A percentile compares a stretch with the other conserved stretches of the same genome.
Conservation (phyloP, 768 basidiomycete species). For the Mycena indigotica region DNA sequence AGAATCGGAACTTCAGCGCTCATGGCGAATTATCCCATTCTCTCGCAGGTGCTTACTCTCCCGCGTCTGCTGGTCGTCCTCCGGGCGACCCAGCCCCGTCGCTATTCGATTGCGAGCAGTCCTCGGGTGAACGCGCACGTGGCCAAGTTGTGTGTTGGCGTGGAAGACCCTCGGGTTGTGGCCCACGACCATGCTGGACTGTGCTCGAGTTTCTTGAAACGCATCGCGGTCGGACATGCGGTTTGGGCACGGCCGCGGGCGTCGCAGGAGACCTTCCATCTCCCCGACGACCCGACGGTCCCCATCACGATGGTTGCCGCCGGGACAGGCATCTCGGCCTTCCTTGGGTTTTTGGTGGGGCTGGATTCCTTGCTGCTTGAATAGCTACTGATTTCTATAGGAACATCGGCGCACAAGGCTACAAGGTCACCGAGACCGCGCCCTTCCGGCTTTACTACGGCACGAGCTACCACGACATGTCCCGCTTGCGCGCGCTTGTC, state of each 20-base stretch:
- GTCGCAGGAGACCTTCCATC: conserved; percentile 16
- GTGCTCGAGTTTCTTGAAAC: conserved; percentile 15
- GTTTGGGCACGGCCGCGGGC: conserved; percentile 11
- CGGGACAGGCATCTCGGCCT: conserved; percentile 12
- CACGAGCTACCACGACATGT: conserved; percentile 16
- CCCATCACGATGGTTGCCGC: conserved; percentile 18
- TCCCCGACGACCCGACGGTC: conserved; percentile 10
- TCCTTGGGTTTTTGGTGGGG: conserved; percentile 19
- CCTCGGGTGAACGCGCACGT: conserved; percentile 7
- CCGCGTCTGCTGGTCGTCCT: conserved; percentile 9
- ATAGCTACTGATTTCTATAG: background rate
- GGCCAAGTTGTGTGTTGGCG: conserved; percentile 14
- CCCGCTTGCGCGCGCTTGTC: conserved; percentile 8
- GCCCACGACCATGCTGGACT: conserved; percentile 6
- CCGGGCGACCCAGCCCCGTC: conserved; percentile 16
- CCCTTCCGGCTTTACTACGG: conserved; percentile 18
- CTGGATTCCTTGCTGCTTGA: no score
- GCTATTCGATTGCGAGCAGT: conserved; percentile 18
- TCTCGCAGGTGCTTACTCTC: conserved; percentile 10
- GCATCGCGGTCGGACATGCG: conserved; percentile 4
- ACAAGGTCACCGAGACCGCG: conserved; percentile 8
- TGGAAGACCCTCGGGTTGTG: conserved; percentile 11
- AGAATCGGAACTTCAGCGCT: conserved; percentile 14
- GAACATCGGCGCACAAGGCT: conserved; percentile 20
- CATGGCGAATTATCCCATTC: conserved; percentile 7